Conservation (phyloP, 495 filamentous ascomycete species). For the Peziza echinospora region DNA sequence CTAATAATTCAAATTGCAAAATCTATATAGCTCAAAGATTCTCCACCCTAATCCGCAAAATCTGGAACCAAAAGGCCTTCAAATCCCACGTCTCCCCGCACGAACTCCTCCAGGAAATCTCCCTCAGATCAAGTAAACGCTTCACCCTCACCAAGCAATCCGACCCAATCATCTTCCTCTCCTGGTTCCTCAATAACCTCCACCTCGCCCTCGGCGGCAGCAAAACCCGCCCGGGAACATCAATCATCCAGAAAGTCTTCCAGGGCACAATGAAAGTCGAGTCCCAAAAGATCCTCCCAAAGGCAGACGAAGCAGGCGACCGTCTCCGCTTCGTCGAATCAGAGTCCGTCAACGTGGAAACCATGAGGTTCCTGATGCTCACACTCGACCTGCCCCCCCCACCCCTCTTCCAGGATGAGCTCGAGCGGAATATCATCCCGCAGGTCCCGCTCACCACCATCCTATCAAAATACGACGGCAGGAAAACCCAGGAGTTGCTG, state of each 20-base stretch:
- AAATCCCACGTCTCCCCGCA: conserved; percentile 93
- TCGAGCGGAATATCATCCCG: conserved; percentile 83
- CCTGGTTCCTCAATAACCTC: conserved; percentile 91
- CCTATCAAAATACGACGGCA: conserved; percentile 82
- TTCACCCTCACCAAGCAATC: conserved; percentile 83
- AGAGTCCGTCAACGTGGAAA: conserved; percentile 50
- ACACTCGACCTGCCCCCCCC: conserved; percentile 83
- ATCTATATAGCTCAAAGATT: conserved; percentile 52
- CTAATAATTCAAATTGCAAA: conserved; percentile 22
- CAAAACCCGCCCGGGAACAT: conserved; percentile 59
- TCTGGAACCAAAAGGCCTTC: conserved; percentile 96
- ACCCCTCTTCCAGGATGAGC: conserved; percentile 88
- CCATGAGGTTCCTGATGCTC: conserved; percentile 63
- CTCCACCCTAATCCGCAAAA: conserved; percentile 78
- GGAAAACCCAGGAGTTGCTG: conserved; percentile 68
- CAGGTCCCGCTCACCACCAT: conserved; percentile 80
- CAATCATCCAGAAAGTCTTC: conserved; percentile 75
- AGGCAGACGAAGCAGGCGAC: conserved; percentile 59
- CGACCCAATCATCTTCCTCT: conserved; percentile 87
- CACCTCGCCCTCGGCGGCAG: conserved; percentile 80
- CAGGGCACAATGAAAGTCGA: conserved; percentile 83
- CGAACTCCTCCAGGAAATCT: conserved; percentile 88
- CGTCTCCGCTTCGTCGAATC: conserved; percentile 88
- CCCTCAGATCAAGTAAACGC: conserved; percentile 68
- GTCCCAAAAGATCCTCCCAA: conserved; percentile 81